phyloP scores from a whole-genome alignment of 2,329 filamentous ascomycete species.

The Talaromyces sp. region DNA sequence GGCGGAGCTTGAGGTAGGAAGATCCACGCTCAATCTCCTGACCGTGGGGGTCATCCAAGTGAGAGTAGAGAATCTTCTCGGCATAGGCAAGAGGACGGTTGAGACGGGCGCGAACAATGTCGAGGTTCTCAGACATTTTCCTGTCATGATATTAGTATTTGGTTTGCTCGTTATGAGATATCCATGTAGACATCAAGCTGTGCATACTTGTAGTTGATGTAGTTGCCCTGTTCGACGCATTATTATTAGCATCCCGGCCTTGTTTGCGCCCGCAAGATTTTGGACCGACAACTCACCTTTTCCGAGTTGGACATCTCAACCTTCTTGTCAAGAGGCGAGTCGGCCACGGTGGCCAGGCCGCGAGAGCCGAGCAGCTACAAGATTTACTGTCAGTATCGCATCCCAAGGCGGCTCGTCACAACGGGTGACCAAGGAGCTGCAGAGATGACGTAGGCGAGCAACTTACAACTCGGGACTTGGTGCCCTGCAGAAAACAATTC shows the following conservation, averaged over 20 bases:
- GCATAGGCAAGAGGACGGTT: slow-evolving; percentile 91
- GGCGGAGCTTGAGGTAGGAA: slow-evolving; percentile 94
- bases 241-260: slow-evolving; percentile 16
- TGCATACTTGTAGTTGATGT: slow-evolving; percentile 82
- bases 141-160: slow-evolving; percentile 39
- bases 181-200: neutral
- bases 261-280: neutral
- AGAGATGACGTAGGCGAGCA: slow-evolving; percentile 3
- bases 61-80: slow-evolving; percentile 99
- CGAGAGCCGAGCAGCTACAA: slow-evolving; percentile 60
- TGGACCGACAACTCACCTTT: slow-evolving; percentile 47
- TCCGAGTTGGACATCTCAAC: slow-evolving; percentile 98
- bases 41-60: slow-evolving; percentile 91
- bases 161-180: neutral
- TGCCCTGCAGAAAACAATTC: slow-evolving; percentile 26
- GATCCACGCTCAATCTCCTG: slow-evolving; percentile 95
- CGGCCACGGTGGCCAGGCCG: slow-evolving; percentile 75
- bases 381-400: slow-evolving; percentile 20
- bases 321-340: slow-evolving; percentile 86
- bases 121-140: slow-evolving; percentile 98
- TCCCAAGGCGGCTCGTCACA: neutral
- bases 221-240: slow-evolving; percentile 58
- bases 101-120: slow-evolving; percentile 80
- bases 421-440: neutral
- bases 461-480: slow-evolving; percentile 44